Percentiles rank a stretch among this genome's conserved stretches.
phyloP scores from a whole-genome alignment of 140 eudicot species.

The Ambrosia hybrid region DNA sequence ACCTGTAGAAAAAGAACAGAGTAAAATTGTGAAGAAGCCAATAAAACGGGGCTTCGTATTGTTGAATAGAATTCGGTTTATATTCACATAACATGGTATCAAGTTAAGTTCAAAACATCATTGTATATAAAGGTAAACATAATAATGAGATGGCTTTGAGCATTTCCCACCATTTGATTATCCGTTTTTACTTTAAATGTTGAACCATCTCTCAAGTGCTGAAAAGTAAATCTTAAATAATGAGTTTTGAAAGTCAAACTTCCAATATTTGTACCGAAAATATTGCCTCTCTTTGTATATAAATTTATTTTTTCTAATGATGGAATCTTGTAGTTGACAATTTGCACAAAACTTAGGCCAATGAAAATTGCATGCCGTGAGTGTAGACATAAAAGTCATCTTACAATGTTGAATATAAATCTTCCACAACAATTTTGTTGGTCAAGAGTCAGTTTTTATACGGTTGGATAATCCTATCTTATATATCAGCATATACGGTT shows the following conservation, averaged over 20 bases:
- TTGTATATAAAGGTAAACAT: neutral
- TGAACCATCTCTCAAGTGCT: slow-evolving; percentile 16
- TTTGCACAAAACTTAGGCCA: slow-evolving; percentile 21
- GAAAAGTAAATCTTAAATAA: slow-evolving; percentile 4
- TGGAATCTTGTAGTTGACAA: slow-evolving; percentile 35
- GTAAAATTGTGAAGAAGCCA: too few relatives aligned
- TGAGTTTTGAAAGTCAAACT: slow-evolving; percentile 26
- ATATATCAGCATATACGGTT: neutral
- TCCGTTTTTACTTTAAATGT: slow-evolving; percentile 14
- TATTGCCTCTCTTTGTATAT: slow-evolving; percentile 14
- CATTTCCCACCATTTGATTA: slow-evolving; percentile 4
- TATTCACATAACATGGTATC: neutral
- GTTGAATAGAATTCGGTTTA: neutral
- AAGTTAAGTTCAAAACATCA: neutral
- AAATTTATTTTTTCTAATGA: neutral
- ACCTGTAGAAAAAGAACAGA: too few relatives aligned
- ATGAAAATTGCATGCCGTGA: slow-evolving; percentile 19
- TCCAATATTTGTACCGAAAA: slow-evolving; percentile 22
- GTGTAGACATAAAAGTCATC: slow-evolving; percentile 14
- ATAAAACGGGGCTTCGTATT: too few relatives aligned
- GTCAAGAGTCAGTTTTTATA: neutral
- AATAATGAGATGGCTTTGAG: neutral
- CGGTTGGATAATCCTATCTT: neutral
- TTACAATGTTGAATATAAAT: neutral
- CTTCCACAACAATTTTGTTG: slow-evolving; percentile 5